Conservation (phyloP, 352 stramenopile species). For the Hyaloperonospora brassicae region DNA sequence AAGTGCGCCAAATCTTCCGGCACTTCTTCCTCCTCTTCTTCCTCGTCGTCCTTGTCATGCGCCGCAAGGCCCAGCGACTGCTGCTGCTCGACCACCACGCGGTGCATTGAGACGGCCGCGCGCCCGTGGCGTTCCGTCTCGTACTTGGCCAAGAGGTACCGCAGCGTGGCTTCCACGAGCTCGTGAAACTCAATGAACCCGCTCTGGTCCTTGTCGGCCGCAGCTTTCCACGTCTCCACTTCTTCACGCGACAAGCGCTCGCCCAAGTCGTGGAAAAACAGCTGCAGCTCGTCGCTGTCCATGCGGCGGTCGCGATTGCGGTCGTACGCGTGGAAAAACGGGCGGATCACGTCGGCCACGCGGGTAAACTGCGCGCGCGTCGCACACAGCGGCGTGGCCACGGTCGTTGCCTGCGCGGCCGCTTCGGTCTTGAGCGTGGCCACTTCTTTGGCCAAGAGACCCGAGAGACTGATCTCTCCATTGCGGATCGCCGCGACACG, state of each 20-base stretch:
- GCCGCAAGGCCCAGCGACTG: constrained; percentile 31
- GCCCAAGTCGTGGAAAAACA: constrained; percentile 92
- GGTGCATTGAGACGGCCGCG: constrained; percentile 48
- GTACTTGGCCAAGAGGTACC: constrained; percentile 78
- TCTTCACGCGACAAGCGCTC: constrained; percentile 80
- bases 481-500: constrained; percentile 60
- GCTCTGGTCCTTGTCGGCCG: constrained; percentile 88
- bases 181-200: constrained; percentile 92
- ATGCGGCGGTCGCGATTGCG: constrained; percentile 86
- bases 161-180: constrained; percentile 87
- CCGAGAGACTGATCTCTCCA: constrained; percentile 71
- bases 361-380: constrained; percentile 50
- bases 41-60: constrained; percentile 56
- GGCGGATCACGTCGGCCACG: constrained; percentile 87
- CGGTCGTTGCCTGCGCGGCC: constrained; percentile 12
- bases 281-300: constrained; percentile 85
- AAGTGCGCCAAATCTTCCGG: constrained; percentile 91
- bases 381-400: constrained; percentile 42
- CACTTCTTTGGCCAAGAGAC: constrained; percentile 71
- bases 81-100: constrained; percentile 41
- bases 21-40: constrained; percentile 92
- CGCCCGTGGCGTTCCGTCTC: constrained; percentile 46
- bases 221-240: constrained; percentile 71
- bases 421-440: constrained; percentile 48
- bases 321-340: constrained; percentile 93